Percentiles rank a stretch among this genome's conserved stretches.
Evolutionary conservation across 176 grass and related monocot species (phyloP).

Genomic region (Zoysia pacifica): DNA sequence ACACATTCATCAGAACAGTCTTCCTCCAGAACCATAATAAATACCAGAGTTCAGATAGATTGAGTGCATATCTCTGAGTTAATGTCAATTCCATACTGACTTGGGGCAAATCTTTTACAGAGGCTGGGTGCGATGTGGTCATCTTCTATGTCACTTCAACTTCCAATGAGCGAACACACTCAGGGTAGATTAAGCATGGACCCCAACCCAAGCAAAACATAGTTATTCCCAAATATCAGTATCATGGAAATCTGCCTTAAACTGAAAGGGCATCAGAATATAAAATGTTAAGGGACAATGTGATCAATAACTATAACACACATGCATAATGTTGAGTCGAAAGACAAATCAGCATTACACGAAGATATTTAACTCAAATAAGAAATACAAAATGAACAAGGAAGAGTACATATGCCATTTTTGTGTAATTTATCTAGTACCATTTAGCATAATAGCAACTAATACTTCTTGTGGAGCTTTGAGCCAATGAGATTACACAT

Average conservation of each 20-base stretch:
- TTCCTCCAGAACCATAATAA: neutral
- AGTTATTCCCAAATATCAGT: neutral
- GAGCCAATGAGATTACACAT: neutral
- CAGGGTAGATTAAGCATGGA: constrained; percentile 29
- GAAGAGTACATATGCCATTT: neutral
- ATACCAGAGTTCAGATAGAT: neutral
- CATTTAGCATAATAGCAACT: neutral
- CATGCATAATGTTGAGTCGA: constrained; percentile 10
- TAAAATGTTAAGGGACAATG: constrained; percentile 17
- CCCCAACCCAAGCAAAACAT: neutral
- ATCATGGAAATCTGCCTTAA: neutral
- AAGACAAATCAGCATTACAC: constrained; percentile 8
- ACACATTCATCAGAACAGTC: neutral
- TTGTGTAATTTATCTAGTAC: neutral
- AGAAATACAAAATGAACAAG: neutral
- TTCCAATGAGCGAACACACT: constrained; percentile 49
- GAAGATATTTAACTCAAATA: neutral
- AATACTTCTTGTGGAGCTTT: constrained; percentile 16
- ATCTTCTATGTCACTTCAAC: constrained; percentile 41
- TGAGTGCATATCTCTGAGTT: neutral
- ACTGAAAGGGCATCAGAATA: constrained; percentile 9
- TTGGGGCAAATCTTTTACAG: neutral
- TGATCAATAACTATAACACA: neutral
- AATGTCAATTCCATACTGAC: neutral
- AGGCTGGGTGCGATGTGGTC: constrained; percentile 10